Percentiles rank a stretch among this genome's conserved stretches.
phyloP scores from a whole-genome alignment of 2,329 filamentous ascomycete species.

The Claviceps purpurea region DNA sequence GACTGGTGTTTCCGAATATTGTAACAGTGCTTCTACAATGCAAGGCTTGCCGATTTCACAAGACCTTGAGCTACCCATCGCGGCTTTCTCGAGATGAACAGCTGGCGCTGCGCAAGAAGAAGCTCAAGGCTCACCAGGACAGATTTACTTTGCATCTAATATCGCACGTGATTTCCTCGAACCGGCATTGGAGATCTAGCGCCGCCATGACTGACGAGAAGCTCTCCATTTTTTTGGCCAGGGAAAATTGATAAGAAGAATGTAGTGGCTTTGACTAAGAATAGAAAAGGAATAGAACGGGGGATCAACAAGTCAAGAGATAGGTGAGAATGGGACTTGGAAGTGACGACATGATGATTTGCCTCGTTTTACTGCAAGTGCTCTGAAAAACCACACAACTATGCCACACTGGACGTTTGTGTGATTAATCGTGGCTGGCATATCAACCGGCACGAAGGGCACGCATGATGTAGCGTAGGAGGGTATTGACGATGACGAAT shows the following conservation, averaged over 20 bases:
- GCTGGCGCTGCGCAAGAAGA: slow-evolving; percentile 19
- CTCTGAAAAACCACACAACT: too few species aligned
- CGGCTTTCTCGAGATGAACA: slow-evolving; percentile 19
- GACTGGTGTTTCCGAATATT: slow-evolving; percentile 26
- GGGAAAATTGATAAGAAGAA: slow-evolving; percentile 14
- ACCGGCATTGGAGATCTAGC: slow-evolving; percentile 18
- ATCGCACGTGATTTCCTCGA: slow-evolving; percentile 20
- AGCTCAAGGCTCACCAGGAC: slow-evolving; percentile 20
- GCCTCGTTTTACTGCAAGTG: too few species aligned
- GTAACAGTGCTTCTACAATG: slow-evolving; percentile 31
- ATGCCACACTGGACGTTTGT: too few species aligned
- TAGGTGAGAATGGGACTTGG: too few species aligned
- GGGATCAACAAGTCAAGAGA: too few species aligned
- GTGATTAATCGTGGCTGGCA: too few species aligned
- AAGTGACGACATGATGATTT: too few species aligned
- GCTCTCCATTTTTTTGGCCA: slow-evolving; percentile 22
- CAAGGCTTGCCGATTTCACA: slow-evolving; percentile 25
- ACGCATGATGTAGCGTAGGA: too few species aligned
- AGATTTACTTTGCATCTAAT: slow-evolving; percentile 25
- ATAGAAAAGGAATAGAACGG: too few species aligned
- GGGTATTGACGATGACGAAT: too few species aligned
- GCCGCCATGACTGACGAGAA: slow-evolving; percentile 26
- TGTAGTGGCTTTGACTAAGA: too few species aligned
- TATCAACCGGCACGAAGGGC: too few species aligned
- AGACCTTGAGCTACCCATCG: slow-evolving; percentile 18